These are phyloP conservation scores for Lentinula edodes DNA, from an alignment of 768 basidiomycete genomes.

Conservation along the genomic window DNA sequence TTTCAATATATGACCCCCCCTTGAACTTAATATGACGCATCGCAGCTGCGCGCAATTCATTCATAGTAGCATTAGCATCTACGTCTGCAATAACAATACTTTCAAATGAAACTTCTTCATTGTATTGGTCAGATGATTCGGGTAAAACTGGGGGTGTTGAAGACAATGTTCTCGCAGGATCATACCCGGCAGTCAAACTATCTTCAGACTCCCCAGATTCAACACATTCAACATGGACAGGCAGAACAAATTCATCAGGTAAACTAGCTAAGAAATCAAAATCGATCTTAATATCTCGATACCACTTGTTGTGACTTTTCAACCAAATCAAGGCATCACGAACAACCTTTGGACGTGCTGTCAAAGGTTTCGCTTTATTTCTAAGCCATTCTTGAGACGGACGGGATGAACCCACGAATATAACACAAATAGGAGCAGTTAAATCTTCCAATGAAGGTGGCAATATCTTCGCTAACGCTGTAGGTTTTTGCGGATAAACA, in stretches of 20 bases:
- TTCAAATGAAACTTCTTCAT: slow-evolving; percentile 10
- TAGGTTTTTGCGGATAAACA: too few species aligned
- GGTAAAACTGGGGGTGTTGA: too few species aligned
- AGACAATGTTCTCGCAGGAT: slow-evolving; percentile 6
- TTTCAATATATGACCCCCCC: slow-evolving; percentile 23
- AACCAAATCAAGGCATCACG: slow-evolving; percentile 29
- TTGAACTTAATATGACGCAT: too few species aligned
- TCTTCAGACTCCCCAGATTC: slow-evolving; percentile 9
- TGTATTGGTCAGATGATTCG: background rate
- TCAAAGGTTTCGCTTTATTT: slow-evolving; percentile 28
- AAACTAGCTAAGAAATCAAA: slow-evolving; percentile 14
- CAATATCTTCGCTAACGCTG: too few species aligned
- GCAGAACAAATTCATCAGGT: slow-evolving; percentile 14
- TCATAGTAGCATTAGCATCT: slow-evolving; percentile 16
- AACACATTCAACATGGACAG: slow-evolving; percentile 23
- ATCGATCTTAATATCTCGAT: slow-evolving; percentile 23
- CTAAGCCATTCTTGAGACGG: slow-evolving; percentile 25
- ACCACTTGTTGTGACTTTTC: slow-evolving; percentile 27
- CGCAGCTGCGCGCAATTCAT: slow-evolving; percentile 26
- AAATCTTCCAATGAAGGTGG: too few species aligned
- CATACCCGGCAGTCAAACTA: slow-evolving; percentile 12
- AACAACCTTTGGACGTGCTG: slow-evolving; percentile 24
- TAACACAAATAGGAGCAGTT: too few species aligned
- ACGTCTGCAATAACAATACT: slow-evolving; percentile 27
- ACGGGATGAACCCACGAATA: slow-evolving; percentile 27